phyloP scores from a whole-genome alignment of 768 basidiomycete species.

The Calvatia gigantea region DNA sequence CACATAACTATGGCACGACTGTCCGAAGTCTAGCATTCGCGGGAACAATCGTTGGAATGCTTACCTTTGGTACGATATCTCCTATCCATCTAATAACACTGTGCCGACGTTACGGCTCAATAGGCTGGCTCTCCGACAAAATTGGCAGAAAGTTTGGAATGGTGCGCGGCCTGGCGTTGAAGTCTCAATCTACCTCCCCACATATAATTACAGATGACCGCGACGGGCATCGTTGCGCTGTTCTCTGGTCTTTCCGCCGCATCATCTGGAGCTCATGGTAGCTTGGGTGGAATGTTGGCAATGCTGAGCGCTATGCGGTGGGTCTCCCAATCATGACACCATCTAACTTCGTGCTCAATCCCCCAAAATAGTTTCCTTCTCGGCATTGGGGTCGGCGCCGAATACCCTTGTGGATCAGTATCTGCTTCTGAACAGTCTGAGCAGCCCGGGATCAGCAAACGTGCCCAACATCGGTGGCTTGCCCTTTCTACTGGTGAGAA shows the following conservation, averaged over 20 bases:
- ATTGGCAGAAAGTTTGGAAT: conserved; percentile 87
- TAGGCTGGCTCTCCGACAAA: conserved; percentile 77
- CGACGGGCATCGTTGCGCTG: conserved; percentile 78
- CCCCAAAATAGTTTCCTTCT: conserved; percentile 62
- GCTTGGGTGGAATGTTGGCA: conserved; percentile 63
- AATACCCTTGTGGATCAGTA: conserved; percentile 89
- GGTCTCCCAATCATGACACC: conserved; percentile 14
- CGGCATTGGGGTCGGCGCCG: conserved; percentile 85
- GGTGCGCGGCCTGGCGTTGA: conserved; percentile 36
- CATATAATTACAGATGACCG: conserved; percentile 56
- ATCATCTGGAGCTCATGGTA: conserved; percentile 73
- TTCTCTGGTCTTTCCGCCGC: conserved; percentile 84
- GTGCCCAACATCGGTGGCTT: conserved; percentile 83
- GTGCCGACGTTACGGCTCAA: background rate
- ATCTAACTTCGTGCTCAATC: background rate
- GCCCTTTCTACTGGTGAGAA: conserved; percentile 79
- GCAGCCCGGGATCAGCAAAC: conserved; percentile 71
- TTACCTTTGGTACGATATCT: conserved; percentile 52
- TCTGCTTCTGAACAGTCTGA: conserved; percentile 90
- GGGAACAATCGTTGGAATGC: conserved; percentile 85
- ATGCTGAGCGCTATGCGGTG: conserved; percentile 82
- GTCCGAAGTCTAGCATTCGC: conserved; percentile 76
- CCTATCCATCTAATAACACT: background rate
- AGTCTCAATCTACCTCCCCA: background rate
- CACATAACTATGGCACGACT: conserved; percentile 59